phyloP scores from a whole-genome alignment of 2,329 filamentous ascomycete genomes.

The Pseudovirgaria hyperparasitica region DNA sequence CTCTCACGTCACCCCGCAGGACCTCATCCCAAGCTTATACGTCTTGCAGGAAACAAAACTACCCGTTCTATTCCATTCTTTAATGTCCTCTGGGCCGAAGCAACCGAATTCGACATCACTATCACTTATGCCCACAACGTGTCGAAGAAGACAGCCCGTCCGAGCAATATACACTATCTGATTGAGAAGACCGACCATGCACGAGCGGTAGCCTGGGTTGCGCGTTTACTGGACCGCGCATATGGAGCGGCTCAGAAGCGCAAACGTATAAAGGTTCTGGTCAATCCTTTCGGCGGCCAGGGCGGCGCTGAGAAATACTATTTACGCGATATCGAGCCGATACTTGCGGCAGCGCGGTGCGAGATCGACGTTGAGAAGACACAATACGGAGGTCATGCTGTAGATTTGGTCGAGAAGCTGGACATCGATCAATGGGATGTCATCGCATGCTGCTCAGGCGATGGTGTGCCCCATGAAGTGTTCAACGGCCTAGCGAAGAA shows the following conservation, averaged over 20 bases:
- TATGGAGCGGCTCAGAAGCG: constrained; percentile 56
- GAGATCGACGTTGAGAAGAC: constrained; percentile 62
- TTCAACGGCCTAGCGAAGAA: constrained; percentile 84
- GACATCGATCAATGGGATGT: constrained; percentile 75
- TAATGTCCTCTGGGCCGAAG: constrained; percentile 72
- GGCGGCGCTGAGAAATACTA: constrained; percentile 64
- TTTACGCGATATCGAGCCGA: constrained; percentile 60
- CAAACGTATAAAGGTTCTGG: constrained; percentile 73
- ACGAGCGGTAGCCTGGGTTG: constrained; percentile 48
- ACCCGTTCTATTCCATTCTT: constrained; percentile 59
- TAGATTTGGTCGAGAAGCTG: constrained; percentile 60
- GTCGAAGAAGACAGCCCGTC: constrained; percentile 43
- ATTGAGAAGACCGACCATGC: constrained; percentile 39
- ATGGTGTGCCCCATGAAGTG: constrained; percentile 83
- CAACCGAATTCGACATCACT: constrained; percentile 43
- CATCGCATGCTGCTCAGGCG: constrained; percentile 79
- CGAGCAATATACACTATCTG: constrained; percentile 48
- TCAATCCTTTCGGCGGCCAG: constrained; percentile 85
- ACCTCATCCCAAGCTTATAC: constrained; percentile 6
- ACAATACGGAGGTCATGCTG: constrained; percentile 60
- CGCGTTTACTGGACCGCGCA: constrained; percentile 51
- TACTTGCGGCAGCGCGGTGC: constrained; percentile 73
- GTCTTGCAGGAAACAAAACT: constrained; percentile 29
- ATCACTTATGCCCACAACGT: constrained; percentile 59
- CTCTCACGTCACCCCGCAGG: background rate